These are phyloP conservation scores for Pyricularia pennisetigena DNA, from an alignment of 2,329 filamentous ascomycete species.

Conservation along the genomic window DNA sequence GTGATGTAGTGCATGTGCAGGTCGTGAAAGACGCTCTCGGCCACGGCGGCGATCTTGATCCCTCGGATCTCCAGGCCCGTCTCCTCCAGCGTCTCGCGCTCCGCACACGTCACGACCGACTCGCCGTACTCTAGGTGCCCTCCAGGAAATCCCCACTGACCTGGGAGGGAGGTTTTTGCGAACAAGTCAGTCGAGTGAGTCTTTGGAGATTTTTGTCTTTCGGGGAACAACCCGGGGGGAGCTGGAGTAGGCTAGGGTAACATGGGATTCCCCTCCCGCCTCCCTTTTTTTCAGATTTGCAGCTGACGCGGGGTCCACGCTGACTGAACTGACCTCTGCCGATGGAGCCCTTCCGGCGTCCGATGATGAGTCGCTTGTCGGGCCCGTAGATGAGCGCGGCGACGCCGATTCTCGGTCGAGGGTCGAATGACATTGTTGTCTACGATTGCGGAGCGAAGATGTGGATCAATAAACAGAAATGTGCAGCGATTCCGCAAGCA, in stretches of 20 bases:
- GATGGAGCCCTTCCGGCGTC: conserved; percentile 37
- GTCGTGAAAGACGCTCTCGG: conserved; percentile 54
- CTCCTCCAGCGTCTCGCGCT: conserved; percentile 60
- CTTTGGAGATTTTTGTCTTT: background rate
- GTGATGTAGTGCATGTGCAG: conserved; percentile 67
- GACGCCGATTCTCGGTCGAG: conserved; percentile 33
- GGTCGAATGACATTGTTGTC: background rate
- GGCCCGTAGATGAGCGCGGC: conserved; percentile 32
- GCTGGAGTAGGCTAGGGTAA: background rate
- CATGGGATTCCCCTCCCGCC: background rate
- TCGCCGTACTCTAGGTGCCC: conserved; percentile 68
- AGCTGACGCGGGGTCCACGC: background rate
- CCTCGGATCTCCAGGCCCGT: conserved; percentile 50
- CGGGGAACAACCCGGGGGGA: too few species aligned
- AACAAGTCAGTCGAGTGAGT: background rate
- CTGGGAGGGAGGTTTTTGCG: conserved; percentile 6
- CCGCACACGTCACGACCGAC: conserved; percentile 49
- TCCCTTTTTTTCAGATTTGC: background rate
- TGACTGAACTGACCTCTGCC: conserved; percentile 31
- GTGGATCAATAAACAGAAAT: background rate
- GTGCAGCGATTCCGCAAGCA: background rate
- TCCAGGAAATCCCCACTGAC: conserved; percentile 54
- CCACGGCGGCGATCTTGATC: conserved; percentile 45
- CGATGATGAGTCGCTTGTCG: conserved; percentile 34
- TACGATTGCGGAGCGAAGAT: background rate